Conservation (phyloP, 345 rosid genomes). For the Chamaenerion angustifolium region DNA sequence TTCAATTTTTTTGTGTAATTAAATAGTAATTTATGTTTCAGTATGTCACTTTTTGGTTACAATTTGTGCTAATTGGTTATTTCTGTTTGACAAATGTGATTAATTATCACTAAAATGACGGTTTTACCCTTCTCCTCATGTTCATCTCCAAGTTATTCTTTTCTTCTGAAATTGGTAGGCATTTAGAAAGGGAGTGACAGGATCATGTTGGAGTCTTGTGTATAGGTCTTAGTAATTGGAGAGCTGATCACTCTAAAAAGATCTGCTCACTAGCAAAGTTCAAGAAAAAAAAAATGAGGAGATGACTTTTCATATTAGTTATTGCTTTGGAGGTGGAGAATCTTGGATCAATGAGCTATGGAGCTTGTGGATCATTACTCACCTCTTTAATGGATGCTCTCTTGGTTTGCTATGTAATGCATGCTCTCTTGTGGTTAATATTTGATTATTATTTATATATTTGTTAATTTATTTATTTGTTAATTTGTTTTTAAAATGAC, state of each 20-base stretch:
- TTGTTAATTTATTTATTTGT: no score
- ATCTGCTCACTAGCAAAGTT: conserved; percentile 40
- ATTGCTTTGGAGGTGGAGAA: conserved; percentile 89
- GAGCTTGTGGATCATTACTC: conserved; percentile 96
- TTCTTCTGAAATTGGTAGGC: conserved; percentile 81
- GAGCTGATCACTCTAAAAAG: conserved; percentile 59
- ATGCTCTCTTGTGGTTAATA: no score
- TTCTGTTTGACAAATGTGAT: no score
- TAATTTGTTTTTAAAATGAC: no score
- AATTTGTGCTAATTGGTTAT: no score
- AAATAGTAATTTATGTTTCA: no score
- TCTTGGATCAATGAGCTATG: conserved; percentile 59
- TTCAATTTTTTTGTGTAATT: no score
- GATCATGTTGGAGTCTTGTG: conserved; percentile 59
- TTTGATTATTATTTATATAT: no score
- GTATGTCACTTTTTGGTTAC: no score
- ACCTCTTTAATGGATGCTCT: conserved; percentile 79
- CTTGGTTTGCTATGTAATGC: conserved; percentile 92
- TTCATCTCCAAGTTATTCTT: no score
- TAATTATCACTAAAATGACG: no score
- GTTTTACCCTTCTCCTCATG: no score
- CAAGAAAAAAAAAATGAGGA: conserved; percentile 52
- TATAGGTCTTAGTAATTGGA: conserved; percentile 43
- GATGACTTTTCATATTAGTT: conserved; percentile 41
- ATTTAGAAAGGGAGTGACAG: conserved; percentile 88